phyloP scores from a whole-genome alignment of 768 basidiomycete genomes.

The Hydnum rufescens region DNA sequence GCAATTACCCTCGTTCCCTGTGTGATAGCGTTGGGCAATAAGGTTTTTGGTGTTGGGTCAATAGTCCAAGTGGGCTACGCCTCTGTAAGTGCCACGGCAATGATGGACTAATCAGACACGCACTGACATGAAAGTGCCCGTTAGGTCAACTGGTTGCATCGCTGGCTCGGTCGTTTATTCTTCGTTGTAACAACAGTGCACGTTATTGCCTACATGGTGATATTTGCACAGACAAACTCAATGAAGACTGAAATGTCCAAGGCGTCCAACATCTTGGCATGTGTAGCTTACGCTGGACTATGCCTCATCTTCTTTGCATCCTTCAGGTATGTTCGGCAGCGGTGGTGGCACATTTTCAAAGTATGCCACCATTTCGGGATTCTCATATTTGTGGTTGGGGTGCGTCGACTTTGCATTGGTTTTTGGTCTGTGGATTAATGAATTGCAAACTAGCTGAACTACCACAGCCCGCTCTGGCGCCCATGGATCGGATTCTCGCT shows the following conservation, averaged over 20 bases:
- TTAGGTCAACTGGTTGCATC: conserved; percentile 3
- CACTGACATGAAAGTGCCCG: no score
- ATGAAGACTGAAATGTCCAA: neutral
- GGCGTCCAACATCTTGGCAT: neutral
- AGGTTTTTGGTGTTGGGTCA: neutral
- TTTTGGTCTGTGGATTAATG: neutral
- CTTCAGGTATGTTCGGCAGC: neutral
- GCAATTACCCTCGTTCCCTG: conserved; percentile 1
- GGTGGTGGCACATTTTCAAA: conserved; percentile 2
- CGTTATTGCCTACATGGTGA: neutral
- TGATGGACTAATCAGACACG: no score
- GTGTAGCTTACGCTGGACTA: neutral
- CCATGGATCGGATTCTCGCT: neutral
- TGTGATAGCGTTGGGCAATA: neutral
- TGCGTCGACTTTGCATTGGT: neutral
- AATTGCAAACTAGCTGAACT: conserved; percentile 1
- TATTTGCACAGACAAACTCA: neutral
- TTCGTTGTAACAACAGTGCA: conserved; percentile 1
- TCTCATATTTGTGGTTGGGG: neutral
- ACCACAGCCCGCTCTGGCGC: neutral
- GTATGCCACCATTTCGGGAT: neutral
- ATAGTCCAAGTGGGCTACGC: conserved; percentile 1
- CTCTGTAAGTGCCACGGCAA: neutral
- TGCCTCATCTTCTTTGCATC: conserved; percentile 2
- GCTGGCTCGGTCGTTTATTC: conserved; percentile 1